A percentile compares a stretch with the other conserved stretches of the same genome.
Conservation (phyloP, 1,284 basidiomycete genomes). For the Tilletia caries region DNA sequence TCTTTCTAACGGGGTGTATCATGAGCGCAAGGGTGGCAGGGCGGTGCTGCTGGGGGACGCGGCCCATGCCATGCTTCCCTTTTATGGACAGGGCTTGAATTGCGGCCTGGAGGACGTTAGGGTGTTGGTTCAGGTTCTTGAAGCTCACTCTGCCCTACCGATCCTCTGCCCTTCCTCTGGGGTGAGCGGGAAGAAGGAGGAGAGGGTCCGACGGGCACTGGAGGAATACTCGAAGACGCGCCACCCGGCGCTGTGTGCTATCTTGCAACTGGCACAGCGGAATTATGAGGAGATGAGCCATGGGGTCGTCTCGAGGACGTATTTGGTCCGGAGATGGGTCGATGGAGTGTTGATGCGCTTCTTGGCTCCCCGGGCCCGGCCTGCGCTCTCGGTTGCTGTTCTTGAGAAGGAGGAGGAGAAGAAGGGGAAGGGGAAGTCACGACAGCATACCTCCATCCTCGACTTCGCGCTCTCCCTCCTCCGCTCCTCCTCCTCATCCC, state of each 20-base stretch:
- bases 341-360: slow-evolving; percentile 65
- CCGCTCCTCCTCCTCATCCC: neutral
- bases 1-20: slow-evolving; percentile 84
- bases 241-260: slow-evolving; percentile 82
- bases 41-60: slow-evolving; percentile 88
- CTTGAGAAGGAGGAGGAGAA: neutral
- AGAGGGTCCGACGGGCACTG: slow-evolving; percentile 60
- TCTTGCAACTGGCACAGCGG: slow-evolving; percentile 83
- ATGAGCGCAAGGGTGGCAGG: slow-evolving; percentile 61
- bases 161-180: neutral
- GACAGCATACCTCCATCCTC: neutral
- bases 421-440: neutral
- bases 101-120: slow-evolving; percentile 96
- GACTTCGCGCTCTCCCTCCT: neutral
- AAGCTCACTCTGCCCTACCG: slow-evolving; percentile 51
- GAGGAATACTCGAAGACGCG: slow-evolving; percentile 73
- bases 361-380: slow-evolving; percentile 58
- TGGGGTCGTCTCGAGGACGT: slow-evolving; percentile 75
- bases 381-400: neutral
- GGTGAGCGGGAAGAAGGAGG: slow-evolving; percentile 10
- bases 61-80: slow-evolving; percentile 95
- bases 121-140: slow-evolving; percentile 73
- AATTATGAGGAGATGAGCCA: slow-evolving; percentile 97
- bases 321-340: slow-evolving; percentile 74
- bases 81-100: slow-evolving; percentile 94